Base-by-base conservation (phyloP, 1,284 basidiomycete species). In the Laetiporus sulphureus region DNA sequence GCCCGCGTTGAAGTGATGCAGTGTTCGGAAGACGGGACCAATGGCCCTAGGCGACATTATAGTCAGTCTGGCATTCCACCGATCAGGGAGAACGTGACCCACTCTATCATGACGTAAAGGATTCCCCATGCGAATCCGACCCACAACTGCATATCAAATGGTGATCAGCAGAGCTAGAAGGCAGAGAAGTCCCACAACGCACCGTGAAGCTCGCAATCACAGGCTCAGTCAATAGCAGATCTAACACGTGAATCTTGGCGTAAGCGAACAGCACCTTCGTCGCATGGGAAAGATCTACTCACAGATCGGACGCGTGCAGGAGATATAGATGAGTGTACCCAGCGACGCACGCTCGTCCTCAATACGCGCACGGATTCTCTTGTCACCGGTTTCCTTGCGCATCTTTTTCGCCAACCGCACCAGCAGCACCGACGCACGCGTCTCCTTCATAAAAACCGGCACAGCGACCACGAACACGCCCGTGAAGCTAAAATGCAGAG, bases 61-160 rank as follows among this genome's bases (percentile, higher is more conserved):
- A 36, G 20, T 15, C 24, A 18, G 23, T 16, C 41, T 3, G 15
- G n/a, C 20, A 29, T 19, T 31, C 32, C 21, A 10, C 21, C n/a
- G 10, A 15, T 12, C 18, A 20, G 18, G 8, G 37, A 12, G 24
- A 31, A n/a, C 12, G 30, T 2, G 11, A 63, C 73, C 10, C 49
- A 83, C 71, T 79, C 77, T 22, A 90, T 66, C 45, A 87, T 63
- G 44, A 74, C 76, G 56, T 79, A 91, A 36, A 84, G 60, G 10
- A 91, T 73, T 0, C 88, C 88, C 88, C 87, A 91, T 1, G 73
- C 74, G 45, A 86, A 79, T 1, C 82, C 83, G 36, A 80, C 64
- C 87, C 86, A 91, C 13, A 87, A 47, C 80, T 84, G 51, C n/a
- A n/a, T 6, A 43, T 7, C 36, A 29, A 40, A 2, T 13, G 10